Conservation (phyloP, 768 basidiomycete species). For the Leccinum ochraceum region DNA sequence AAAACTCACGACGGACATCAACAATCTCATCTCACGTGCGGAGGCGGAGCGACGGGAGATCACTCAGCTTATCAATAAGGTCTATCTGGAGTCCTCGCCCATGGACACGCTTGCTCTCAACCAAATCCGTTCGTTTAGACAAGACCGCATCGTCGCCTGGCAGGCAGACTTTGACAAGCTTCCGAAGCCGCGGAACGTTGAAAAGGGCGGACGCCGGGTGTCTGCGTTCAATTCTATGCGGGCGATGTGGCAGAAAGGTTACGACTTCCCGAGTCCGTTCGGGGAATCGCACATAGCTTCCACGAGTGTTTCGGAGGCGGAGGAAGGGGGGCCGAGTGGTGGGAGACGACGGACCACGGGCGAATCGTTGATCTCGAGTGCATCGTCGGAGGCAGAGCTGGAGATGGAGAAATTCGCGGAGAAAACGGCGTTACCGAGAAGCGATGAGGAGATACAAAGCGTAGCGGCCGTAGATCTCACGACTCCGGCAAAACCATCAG, state of each 20-base stretch:
- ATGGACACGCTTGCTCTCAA: constrained; percentile 89
- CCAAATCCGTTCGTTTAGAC: constrained; percentile 79
- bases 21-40: constrained; percentile 66
- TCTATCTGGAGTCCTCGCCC: constrained; percentile 78
- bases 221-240: constrained; percentile 72
- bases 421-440: constrained; percentile 17
- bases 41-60: constrained; percentile 78
- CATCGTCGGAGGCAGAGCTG: constrained; percentile 69
- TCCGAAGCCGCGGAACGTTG: constrained; percentile 64
- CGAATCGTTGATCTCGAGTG: constrained; percentile 64
- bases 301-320: constrained; percentile 71
- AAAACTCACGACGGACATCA: constrained; percentile 60
- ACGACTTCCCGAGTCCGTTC: constrained; percentile 53
- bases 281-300: constrained; percentile 59
- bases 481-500: constrained; percentile 44
- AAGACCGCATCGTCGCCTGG: constrained; percentile 96
- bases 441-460: constrained; percentile 19
- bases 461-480: constrained; percentile 13
- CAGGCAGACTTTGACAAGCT: constrained; percentile 90
- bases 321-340: constrained; percentile 50
- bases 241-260: constrained; percentile 68
- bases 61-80: constrained; percentile 65
- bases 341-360: constrained; percentile 47
- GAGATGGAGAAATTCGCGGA: constrained; percentile 28
- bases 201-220: constrained; percentile 51